phyloP scores from a whole-genome alignment of 805 yeast genomes.

The Schizosaccharomyces osmophilus region DNA sequence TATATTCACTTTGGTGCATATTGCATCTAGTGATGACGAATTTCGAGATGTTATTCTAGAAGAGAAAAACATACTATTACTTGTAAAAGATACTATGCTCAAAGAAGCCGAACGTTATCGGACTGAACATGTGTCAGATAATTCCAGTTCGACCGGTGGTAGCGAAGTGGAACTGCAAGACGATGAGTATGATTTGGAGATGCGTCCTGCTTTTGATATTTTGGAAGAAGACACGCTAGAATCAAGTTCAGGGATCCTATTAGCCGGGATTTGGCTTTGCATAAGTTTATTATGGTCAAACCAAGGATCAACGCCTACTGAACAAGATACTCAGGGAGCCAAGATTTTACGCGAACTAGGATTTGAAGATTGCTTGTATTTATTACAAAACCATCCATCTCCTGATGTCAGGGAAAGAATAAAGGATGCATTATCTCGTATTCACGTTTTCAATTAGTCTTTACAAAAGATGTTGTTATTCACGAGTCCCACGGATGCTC shows the following conservation, averaged over 20 bases:
- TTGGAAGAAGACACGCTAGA: neutral
- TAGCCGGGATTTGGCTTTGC: neutral
- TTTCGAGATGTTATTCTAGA: neutral
- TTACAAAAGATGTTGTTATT: too few relatives aligned
- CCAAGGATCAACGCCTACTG: neutral
- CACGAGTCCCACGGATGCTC: too few relatives aligned
- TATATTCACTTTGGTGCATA: neutral
- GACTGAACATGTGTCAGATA: neutral
- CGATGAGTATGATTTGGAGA: neutral
- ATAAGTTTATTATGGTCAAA: neutral
- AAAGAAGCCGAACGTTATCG: neutral
- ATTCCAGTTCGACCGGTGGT: neutral
- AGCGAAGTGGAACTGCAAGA: neutral
- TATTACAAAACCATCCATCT: neutral
- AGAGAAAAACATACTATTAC: neutral
- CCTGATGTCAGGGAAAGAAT: neutral
- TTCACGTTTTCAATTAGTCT: neutral
- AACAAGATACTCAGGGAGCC: neutral
- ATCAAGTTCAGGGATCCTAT: neutral
- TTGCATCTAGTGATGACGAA: neutral
- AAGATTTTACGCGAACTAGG: neutral
- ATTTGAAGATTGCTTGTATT: neutral
- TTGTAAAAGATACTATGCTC: neutral
- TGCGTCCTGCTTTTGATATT: neutral
- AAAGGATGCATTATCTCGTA: neutral